Percentiles rank a stretch among this genome's conserved stretches.
phyloP scores from a whole-genome alignment of 129 eudicot genomes.

The Daucus carota region DH1_v3.0 NC_030384.2:47747001-47747500 shows the following conservation, averaged over 20 bases:
- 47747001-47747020: conserved; percentile 87
- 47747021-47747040: conserved; percentile 86
- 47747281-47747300: neutral
- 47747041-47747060: conserved; percentile 71
- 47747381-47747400: conserved; percentile 72
- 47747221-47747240: neutral
- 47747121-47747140: conserved; percentile 89
- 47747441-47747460: too few relatives aligned
- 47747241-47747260: neutral
- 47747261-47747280: neutral
- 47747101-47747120: conserved; percentile 91
- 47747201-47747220: neutral
- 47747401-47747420: neutral
- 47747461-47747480: too few relatives aligned
- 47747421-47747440: too few relatives aligned
- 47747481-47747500: too few relatives aligned
- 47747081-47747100: conserved; percentile 93
- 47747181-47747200: neutral
- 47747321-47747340: conserved; percentile 78
- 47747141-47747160: conserved; percentile 95
- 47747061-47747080: conserved; percentile 81
- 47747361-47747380: conserved; percentile 86
- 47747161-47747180: conserved; percentile 24
- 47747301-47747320: conserved; percentile 70
- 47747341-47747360: conserved; percentile 96